Conservation (phyloP, 2,329 filamentous ascomycete species). For the Cladosporium sp. region DNA sequence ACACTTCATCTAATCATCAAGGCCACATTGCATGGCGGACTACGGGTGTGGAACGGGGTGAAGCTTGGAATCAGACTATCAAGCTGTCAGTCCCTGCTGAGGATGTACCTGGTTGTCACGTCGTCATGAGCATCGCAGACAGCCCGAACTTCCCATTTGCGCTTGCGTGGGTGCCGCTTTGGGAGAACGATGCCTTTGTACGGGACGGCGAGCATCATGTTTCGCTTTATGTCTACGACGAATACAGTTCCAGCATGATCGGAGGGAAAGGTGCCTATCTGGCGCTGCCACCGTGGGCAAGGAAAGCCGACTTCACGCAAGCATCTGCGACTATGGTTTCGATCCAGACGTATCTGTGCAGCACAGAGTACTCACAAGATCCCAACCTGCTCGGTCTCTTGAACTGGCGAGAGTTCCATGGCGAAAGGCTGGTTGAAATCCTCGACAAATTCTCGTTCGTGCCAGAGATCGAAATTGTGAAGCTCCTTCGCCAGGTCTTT, state of each 20-base stretch:
- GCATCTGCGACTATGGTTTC: conserved; percentile 70
- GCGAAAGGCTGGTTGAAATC: conserved; percentile 67
- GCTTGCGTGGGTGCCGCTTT: conserved; percentile 86
- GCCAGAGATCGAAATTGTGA: conserved; percentile 95
- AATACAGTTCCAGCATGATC: conserved; percentile 73
- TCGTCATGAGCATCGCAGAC: conserved; percentile 87
- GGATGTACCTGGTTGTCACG: conserved; percentile 76
- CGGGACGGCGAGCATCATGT: conserved; percentile 78
- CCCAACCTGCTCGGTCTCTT: conserved; percentile 77
- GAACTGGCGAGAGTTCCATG: conserved; percentile 62
- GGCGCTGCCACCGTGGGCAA: conserved; percentile 74
- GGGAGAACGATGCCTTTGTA: conserved; percentile 87
- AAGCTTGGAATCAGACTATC: conserved; percentile 84
- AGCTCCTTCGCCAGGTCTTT: conserved; percentile 83
- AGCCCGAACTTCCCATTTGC: conserved; percentile 85
- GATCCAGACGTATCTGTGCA: conserved; percentile 83
- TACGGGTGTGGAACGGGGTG: conserved; percentile 70
- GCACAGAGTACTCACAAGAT: conserved; percentile 92
- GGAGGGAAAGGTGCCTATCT: conserved; percentile 82
- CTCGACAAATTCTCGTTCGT: conserved; percentile 87
- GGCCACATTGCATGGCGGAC: conserved; percentile 85
- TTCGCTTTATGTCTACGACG: conserved; percentile 86
- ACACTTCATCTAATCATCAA: conserved; percentile 74
- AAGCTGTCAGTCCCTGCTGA: conserved; percentile 73
- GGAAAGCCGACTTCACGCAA: conserved; percentile 67